These are phyloP conservation scores for Colletotrichum navitas DNA, from an alignment of 2,329 filamentous ascomycete species.

Conservation along the genomic window DNA sequence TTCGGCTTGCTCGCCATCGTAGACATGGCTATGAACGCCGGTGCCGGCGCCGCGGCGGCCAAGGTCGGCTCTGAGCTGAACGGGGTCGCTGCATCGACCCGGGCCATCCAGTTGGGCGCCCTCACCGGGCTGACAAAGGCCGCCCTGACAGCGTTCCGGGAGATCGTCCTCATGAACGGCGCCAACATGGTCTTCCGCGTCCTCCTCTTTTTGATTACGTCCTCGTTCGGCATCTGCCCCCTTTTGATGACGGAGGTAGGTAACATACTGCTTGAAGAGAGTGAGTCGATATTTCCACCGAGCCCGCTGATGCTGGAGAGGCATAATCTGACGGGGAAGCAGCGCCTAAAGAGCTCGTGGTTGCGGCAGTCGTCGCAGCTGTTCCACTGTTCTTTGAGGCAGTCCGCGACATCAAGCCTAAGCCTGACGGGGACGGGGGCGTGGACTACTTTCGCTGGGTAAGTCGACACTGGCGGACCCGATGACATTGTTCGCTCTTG, in stretches of 20 bases:
- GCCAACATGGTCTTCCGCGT: background rate
- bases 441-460: background rate
- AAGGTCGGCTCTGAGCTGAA: background rate
- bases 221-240: background rate
- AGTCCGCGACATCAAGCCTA: background rate
- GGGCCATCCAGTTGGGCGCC: background rate
- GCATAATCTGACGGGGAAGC: background rate
- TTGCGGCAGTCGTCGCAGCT: background rate
- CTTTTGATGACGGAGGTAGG: conserved; percentile 1
- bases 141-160: background rate
- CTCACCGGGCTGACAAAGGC: background rate
- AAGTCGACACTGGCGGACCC: background rate
- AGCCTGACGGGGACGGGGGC: background rate
- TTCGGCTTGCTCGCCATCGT: conserved; percentile 1
- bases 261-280: background rate
- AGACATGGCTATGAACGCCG: background rate
- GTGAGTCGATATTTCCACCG: background rate
- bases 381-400: background rate
- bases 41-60: background rate
- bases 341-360: background rate
- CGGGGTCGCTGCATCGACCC: background rate
- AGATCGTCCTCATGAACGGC: background rate
- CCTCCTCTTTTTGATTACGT: background rate
- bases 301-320: background rate
- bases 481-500: background rate